These are phyloP conservation scores for Penicillium oxalicum DNA, from an alignment of 2,329 filamentous ascomycete species.

Conservation along the genomic window DNA sequence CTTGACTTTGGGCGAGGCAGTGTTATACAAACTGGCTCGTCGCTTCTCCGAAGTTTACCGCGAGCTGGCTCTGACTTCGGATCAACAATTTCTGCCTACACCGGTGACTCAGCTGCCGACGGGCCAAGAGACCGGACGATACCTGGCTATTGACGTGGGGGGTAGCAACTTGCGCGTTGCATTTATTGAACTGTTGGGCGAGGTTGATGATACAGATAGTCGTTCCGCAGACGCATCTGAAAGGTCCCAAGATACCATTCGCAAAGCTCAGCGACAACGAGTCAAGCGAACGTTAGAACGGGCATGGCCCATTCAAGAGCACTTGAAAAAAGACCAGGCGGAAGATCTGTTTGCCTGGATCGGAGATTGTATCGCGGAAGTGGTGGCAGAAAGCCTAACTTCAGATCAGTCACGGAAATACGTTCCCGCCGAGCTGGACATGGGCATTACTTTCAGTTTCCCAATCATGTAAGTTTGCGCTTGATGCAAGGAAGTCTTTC, in stretches of 20 bases:
- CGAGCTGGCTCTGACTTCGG: constrained; percentile 40
- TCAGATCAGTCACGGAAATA: constrained; percentile 35
- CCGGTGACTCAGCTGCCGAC: constrained; percentile 44
- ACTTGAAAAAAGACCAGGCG: constrained; percentile 59
- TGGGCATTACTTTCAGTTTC: constrained; percentile 48
- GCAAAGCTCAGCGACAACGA: constrained; percentile 44
- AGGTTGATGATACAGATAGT: constrained; percentile 34
- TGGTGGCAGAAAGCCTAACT: constrained; percentile 53
- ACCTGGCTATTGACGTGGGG: constrained; percentile 53
- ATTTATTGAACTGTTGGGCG: constrained; percentile 49
- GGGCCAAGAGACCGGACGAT: constrained; percentile 50
- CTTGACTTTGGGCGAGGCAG: constrained; percentile 36
- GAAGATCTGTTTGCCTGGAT: constrained; percentile 78
- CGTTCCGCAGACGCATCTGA: constrained; percentile 29
- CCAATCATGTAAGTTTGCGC: constrained; percentile 41
- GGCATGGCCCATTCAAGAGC: constrained; percentile 50
- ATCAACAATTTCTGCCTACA: constrained; percentile 44
- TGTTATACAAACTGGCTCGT: constrained; percentile 42
- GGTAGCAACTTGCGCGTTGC: constrained; percentile 52
- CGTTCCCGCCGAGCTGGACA: constrained; percentile 41
- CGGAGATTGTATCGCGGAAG: constrained; percentile 67
- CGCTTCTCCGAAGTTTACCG: constrained; percentile 42
- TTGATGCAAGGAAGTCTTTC: too few relatives aligned
- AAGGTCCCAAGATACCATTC: constrained; percentile 39
- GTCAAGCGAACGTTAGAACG: constrained; percentile 44